Evolutionary conservation across 1,139 yeast species (phyloP).

Genomic region (Citeromyces siamensis): DNA sequence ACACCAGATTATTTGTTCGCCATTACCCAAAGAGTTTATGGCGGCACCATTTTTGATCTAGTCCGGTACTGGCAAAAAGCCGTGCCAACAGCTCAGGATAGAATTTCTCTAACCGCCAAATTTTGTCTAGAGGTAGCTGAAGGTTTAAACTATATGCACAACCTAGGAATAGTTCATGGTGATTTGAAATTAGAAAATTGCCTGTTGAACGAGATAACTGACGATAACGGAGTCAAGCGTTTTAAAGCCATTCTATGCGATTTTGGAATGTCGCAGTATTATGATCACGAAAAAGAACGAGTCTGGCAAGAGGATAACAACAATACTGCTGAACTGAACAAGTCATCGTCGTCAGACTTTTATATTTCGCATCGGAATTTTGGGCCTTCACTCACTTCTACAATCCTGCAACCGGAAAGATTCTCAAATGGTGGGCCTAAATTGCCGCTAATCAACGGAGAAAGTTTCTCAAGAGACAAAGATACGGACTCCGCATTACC

Average conservation of each 20-base stretch:
- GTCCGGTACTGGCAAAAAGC: slow-evolving; percentile 42
- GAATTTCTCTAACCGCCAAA: slow-evolving; percentile 20
- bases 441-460: background rate
- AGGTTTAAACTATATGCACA: slow-evolving; percentile 66
- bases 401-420: background rate
- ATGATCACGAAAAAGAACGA: slow-evolving; percentile 6
- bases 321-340: background rate
- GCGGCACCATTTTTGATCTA: slow-evolving; percentile 75
- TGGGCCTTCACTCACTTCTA: slow-evolving; percentile 1
- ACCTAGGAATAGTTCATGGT: slow-evolving; percentile 68
- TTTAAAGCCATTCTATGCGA: slow-evolving; percentile 51
- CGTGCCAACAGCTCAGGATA: slow-evolving; percentile 8
- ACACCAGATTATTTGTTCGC: slow-evolving; percentile 58
- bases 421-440: background rate
- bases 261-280: slow-evolving; percentile 58
- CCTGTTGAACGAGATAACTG: slow-evolving; percentile 30
- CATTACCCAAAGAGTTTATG: slow-evolving; percentile 55
- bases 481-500: slow-evolving; percentile 22
- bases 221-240: slow-evolving; percentile 14
- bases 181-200: slow-evolving; percentile 86
- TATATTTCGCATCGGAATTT: background rate
- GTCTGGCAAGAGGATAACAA: background rate
- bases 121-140: slow-evolving; percentile 41
- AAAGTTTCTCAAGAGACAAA: background rate
- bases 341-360: background rate